A percentile compares a stretch with the other conserved stretches of the same genome.
Evolutionary conservation across 139 green algal genomes (phyloP).

Genomic region (Parachlorella kessleri): DNA sequence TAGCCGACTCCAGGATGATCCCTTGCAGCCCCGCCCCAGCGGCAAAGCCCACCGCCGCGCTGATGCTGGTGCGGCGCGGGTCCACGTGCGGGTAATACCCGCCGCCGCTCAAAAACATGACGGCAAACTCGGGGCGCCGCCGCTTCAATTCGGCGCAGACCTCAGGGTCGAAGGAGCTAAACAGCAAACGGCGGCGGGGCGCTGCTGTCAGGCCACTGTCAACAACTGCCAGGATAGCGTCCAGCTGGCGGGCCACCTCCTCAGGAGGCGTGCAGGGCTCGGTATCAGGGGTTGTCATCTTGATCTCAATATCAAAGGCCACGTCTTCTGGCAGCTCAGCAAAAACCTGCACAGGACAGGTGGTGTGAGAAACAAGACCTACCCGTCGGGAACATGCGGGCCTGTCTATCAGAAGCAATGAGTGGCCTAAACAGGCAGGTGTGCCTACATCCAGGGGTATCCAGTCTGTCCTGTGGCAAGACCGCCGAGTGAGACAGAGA

Average conservation of each 20-base stretch:
- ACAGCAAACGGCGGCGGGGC: slow-evolving; percentile 60
- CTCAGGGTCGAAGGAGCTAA: slow-evolving; percentile 88
- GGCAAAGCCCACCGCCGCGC: slow-evolving; percentile 67
- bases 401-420: too few species aligned
- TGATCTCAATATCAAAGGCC: slow-evolving; percentile 89
- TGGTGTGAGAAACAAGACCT: too few species aligned
- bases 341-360: slow-evolving; percentile 54
- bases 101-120: slow-evolving; percentile 81
- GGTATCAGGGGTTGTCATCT: slow-evolving; percentile 74
- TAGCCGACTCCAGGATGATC: slow-evolving; percentile 65
- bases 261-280: slow-evolving; percentile 48
- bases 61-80: slow-evolving; percentile 66
- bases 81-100: slow-evolving; percentile 67
- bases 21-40: slow-evolving; percentile 55
- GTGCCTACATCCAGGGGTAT: too few species aligned
- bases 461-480: too few species aligned
- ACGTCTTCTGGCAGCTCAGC: slow-evolving; percentile 54
- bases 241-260: slow-evolving; percentile 66
- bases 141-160: slow-evolving; percentile 60
- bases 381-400: too few species aligned
- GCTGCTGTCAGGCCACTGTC: slow-evolving; percentile 6
- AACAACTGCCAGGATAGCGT: slow-evolving; percentile 38
- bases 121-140: slow-evolving; percentile 51
- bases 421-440: too few species aligned
- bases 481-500: too few species aligned